Evolutionary conservation across 1,139 yeast species (phyloP).

Genomic region (Debaryomyces udenii): DNA sequence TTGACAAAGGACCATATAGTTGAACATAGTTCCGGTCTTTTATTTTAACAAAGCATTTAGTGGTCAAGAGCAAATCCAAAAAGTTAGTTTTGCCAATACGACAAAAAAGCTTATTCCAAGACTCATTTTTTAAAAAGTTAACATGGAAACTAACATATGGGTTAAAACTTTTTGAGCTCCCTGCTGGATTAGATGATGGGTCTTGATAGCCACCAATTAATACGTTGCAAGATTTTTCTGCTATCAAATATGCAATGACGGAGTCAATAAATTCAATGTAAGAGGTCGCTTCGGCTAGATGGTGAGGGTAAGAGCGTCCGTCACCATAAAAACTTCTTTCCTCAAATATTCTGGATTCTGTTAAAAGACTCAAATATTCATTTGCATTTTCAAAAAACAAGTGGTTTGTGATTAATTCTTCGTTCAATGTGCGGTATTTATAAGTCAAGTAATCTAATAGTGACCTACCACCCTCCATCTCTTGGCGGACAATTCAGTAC

Average conservation of each 20-base stretch:
- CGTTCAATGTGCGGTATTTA: slow-evolving; percentile 8
- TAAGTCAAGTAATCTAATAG: slow-evolving; percentile 9
- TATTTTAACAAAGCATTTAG: slow-evolving; percentile 25
- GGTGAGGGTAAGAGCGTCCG: slow-evolving; percentile 1
- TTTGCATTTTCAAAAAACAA: slow-evolving; percentile 3
- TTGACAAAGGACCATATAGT: slow-evolving; percentile 37
- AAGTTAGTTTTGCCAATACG: slow-evolving; percentile 37
- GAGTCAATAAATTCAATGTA: slow-evolving; percentile 33
- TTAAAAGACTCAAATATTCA: slow-evolving; percentile 2
- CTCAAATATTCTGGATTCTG: slow-evolving; percentile 3
- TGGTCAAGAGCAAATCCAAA: slow-evolving; percentile 32
- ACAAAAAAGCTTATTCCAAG: slow-evolving; percentile 39
- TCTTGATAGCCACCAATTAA: slow-evolving; percentile 32
- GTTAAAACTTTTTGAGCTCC: slow-evolving; percentile 21
- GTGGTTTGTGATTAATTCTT: neutral
- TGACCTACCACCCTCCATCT: slow-evolving; percentile 9
- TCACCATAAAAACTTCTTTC: neutral
- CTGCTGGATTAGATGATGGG: slow-evolving; percentile 16
- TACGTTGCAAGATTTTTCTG: slow-evolving; percentile 23
- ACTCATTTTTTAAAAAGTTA: slow-evolving; percentile 33
- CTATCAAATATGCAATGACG: slow-evolving; percentile 22
- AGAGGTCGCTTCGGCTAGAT: slow-evolving; percentile 9
- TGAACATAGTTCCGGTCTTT: slow-evolving; percentile 24
- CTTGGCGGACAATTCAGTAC: neutral
- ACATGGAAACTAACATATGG: slow-evolving; percentile 29